Evolutionary conservation across 2,329 filamentous ascomycete species (phyloP).

Genomic region (Fusarium agapanthi): DNA sequence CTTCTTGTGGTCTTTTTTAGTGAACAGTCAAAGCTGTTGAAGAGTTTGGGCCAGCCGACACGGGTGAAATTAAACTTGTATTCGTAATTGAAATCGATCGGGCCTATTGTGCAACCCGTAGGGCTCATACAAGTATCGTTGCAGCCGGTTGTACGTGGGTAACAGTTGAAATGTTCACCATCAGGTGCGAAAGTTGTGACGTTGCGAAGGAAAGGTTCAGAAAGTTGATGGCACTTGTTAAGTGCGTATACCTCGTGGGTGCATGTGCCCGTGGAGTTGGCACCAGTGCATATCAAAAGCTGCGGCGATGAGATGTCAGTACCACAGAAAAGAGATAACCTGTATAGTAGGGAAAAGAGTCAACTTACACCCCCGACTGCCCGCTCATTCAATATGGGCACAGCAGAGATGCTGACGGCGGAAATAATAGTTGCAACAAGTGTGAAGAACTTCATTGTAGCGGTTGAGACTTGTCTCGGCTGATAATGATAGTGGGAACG

Average conservation of each 20-base stretch:
- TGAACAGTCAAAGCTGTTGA: conserved; percentile 49
- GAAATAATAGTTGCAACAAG: conserved; percentile 34
- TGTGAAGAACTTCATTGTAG: conserved; percentile 45
- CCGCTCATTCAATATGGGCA: conserved; percentile 50
- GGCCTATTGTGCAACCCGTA: conserved; percentile 61
- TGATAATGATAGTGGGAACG: not conserved
- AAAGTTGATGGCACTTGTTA: conserved; percentile 57
- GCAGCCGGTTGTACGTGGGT: conserved; percentile 54
- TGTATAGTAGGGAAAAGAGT: not conserved
- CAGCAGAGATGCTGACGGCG: conserved; percentile 37
- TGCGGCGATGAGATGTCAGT: conserved; percentile 36
- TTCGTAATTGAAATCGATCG: conserved; percentile 55
- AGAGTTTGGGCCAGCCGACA: conserved; percentile 55
- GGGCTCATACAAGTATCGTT: conserved; percentile 58
- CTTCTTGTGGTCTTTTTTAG: conserved; percentile 17
- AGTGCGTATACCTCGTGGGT: conserved; percentile 54
- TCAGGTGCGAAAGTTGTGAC: conserved; percentile 61
- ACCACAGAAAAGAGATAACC: not conserved
- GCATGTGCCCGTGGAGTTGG: conserved; percentile 59
- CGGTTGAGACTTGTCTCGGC: not conserved
- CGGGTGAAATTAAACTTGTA: conserved; percentile 58
- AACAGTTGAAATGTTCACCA: conserved; percentile 59
- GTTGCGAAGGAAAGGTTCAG: conserved; percentile 52
- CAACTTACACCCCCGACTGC: conserved; percentile 58
- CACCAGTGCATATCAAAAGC: conserved; percentile 61